Conservation (phyloP, 768 basidiomycete genomes). For the Leccinum sublutescens region DNA sequence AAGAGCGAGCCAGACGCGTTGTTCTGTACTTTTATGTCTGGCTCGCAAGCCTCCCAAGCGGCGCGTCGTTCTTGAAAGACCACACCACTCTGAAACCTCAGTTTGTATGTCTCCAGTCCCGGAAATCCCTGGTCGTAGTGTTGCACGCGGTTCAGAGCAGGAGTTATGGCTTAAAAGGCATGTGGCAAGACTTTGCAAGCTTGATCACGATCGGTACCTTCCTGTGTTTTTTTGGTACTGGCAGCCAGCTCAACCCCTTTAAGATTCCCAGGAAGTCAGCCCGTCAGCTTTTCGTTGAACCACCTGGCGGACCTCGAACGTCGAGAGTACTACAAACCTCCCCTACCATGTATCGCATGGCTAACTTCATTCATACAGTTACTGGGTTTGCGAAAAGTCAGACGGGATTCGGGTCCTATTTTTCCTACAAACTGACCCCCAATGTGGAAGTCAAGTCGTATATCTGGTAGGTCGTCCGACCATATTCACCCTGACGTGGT, state of each 20-base stretch:
- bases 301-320: conserved; percentile 76
- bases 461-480: conserved; percentile 63
- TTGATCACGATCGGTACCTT: conserved; percentile 63
- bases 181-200: conserved; percentile 63
- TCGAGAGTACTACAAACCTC: conserved; percentile 59
- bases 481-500: background rate
- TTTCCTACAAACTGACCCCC: conserved; percentile 62
- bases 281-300: conserved; percentile 77
- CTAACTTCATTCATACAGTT: conserved; percentile 49
- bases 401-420: conserved; percentile 92
- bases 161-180: conserved; percentile 62
- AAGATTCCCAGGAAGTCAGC: conserved; percentile 95
- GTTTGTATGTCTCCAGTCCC: conserved; percentile 54
- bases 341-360: background rate
- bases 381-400: conserved; percentile 99
- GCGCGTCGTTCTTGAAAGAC: conserved; percentile 3
- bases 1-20: background rate
- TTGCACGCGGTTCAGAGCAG: conserved; percentile 56
- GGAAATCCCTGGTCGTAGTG: conserved; percentile 63
- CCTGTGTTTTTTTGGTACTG: conserved; percentile 3
- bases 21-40: conserved; percentile 1
- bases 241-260: conserved; percentile 8
- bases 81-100: background rate
- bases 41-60: background rate
- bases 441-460: conserved; percentile 52